Base-by-base conservation (phyloP, 371 early-diverging fungal genomes). In the Mucor mucedo region DNA sequence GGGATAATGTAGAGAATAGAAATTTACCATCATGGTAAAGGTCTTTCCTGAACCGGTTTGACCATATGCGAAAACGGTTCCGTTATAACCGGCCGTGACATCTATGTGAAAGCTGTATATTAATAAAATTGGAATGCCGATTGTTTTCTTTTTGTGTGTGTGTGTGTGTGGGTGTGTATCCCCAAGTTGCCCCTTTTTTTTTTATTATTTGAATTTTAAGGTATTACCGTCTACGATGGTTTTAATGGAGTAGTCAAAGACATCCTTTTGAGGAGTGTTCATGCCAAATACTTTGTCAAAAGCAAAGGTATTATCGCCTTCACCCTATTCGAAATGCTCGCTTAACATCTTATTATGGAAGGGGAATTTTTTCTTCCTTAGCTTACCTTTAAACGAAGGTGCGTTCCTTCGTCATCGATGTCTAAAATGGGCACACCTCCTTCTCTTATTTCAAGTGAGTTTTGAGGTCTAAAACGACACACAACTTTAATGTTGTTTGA, bases 21-120 rank as follows among this genome's bases (percentile, higher is more conserved):
- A 28, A 2, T 28, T 40, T 60, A 52, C 52, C 95, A 96, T 95
- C 98, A 99, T 98, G 16, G 99, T 99, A 78, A 93, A 93, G 5
- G 99, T 99, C 85, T 99, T 99, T 70, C 99, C 99, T 54, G 92
- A 90, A 55, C 98, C 98, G 5, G 96, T 96, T 74, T 97, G 97
- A 65, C 97, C 97, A 76, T 96, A 99, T 33, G 97, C 98, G 76
- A 99, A 98, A 27, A 98, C 93, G 7, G 98, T 97, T 52, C 97
- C 98, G 79, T 97, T 97, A 72, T 91, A 92, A 70, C 91, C 91
- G 58, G 87, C 85, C 62, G 88, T 86, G 44, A 90, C 87, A 71
- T 86, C 85, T 84, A 65, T 13, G 8, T 55, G 21, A 14, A 44
- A 47, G 47, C 47, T 47, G 16, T 47, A 21, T 21, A 8, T 47